These are phyloP conservation scores for Talaromyces sp. DNA, from an alignment of 2,329 filamentous ascomycete genomes.

Conservation along the genomic window DNA sequence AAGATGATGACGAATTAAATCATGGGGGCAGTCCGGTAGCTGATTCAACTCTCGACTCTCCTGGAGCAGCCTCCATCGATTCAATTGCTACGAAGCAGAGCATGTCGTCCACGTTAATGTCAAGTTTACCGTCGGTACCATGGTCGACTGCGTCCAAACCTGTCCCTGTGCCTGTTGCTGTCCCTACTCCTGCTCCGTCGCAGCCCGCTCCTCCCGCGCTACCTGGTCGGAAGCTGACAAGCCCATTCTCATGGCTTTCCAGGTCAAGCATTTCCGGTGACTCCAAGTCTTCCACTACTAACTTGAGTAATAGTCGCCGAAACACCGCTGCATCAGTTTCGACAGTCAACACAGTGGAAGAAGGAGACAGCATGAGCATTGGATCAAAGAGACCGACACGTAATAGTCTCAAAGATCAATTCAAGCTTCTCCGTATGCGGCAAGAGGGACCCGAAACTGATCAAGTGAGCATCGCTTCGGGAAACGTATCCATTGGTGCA, in stretches of 20 bases:
- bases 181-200: conserved; percentile 36
- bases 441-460: conserved; percentile 66
- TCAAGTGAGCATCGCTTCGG: conserved; percentile 50
- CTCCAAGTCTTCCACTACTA: conserved; percentile 55
- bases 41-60: conserved; percentile 27
- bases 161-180: conserved; percentile 30
- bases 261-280: conserved; percentile 56
- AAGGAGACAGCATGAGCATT: conserved; percentile 51
- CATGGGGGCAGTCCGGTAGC: conserved; percentile 25
- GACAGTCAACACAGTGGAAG: conserved; percentile 75
- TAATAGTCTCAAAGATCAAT: conserved; percentile 71
- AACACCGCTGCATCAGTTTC: conserved; percentile 78
- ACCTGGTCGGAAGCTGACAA: conserved; percentile 68
- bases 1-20: conserved; percentile 45
- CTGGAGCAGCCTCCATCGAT: conserved; percentile 33
- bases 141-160: conserved; percentile 15
- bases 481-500: conserved; percentile 42
- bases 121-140: conserved; percentile 60
- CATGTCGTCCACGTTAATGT: conserved; percentile 55
- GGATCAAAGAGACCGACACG: conserved; percentile 50
- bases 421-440: conserved; percentile 71
- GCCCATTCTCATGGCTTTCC: conserved; percentile 83
- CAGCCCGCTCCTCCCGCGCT: conserved; percentile 38
- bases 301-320: conserved; percentile 51
- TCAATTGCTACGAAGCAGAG: conserved; percentile 32